Percentiles rank a stretch among this genome's conserved stretches.
phyloP scores from a whole-genome alignment of 176 grass and related monocot genomes.

The Oryza meyeriana region DNA sequence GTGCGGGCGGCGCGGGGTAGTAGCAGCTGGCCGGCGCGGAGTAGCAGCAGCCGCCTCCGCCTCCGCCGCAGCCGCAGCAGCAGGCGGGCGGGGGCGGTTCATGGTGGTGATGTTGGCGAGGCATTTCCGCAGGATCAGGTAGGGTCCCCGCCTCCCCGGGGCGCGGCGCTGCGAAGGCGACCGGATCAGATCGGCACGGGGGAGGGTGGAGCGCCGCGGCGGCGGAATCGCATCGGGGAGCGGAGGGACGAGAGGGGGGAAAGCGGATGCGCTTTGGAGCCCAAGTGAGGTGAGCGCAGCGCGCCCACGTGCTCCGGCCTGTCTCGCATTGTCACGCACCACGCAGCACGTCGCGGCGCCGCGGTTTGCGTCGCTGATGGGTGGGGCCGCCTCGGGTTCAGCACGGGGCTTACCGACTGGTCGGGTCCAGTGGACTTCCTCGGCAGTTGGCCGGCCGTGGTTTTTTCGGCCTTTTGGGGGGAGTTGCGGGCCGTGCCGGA shows the following conservation, averaged over 20 bases:
- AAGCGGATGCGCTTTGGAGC: constrained; percentile 26
- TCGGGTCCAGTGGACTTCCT: neutral
- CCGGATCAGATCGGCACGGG: constrained; percentile 21
- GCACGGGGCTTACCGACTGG: constrained; percentile 10
- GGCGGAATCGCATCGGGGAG: constrained; percentile 18
- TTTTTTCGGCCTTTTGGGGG: neutral
- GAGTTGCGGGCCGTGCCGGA: too few species aligned
- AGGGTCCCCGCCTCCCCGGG: too few species aligned
- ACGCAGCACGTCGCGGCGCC: neutral
- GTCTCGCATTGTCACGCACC: neutral
- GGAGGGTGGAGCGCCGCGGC: neutral
- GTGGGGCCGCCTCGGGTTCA: neutral
- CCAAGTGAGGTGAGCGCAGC: neutral
- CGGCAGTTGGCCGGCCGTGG: neutral
- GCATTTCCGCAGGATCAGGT: constrained; percentile 13
- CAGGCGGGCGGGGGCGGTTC: constrained; percentile 27
- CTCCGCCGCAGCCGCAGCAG: constrained; percentile 31
- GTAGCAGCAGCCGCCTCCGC: neutral
- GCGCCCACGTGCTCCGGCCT: neutral
- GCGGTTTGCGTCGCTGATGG: neutral
- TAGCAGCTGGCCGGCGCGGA: neutral
- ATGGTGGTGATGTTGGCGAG: constrained; percentile 21
- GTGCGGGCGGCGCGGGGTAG: constrained; percentile 15
- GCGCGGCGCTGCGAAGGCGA: neutral
- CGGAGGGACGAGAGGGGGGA: neutral